These are phyloP conservation scores for Botrytis sinoallii DNA, from an alignment of 2,329 filamentous ascomycete genomes.

Conservation along the genomic window DNA sequence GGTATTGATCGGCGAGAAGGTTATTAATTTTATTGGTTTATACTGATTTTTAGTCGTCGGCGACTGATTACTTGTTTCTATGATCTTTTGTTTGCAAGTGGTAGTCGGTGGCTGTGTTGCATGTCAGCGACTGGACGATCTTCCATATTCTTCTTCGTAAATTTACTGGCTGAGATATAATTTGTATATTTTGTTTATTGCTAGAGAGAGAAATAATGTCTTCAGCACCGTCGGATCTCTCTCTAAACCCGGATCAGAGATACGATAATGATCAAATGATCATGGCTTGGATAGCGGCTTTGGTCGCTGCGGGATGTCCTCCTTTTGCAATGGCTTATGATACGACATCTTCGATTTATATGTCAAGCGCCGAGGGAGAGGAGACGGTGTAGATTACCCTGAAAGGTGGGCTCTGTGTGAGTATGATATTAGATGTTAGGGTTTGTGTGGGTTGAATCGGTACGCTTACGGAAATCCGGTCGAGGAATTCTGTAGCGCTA, in stretches of 20 bases:
- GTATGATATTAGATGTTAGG: not conserved
- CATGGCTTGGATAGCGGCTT: constrained; percentile 8
- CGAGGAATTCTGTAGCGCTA: not conserved
- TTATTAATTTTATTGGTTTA: not conserved
- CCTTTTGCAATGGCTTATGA: not conserved
- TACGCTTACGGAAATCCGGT: not conserved
- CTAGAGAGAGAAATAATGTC: not conserved
- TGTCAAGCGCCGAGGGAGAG: not conserved
- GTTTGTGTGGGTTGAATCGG: not conserved
- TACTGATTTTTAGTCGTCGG: not conserved
- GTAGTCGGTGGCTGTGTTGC: not conserved
- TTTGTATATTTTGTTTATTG: not conserved
- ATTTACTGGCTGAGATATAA: not conserved
- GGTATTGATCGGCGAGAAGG: not conserved
- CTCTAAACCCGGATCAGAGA: constrained; percentile 1
- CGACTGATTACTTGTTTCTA: not conserved
- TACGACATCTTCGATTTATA: not conserved
- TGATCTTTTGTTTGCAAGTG: not conserved
- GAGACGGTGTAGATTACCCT: not conserved
- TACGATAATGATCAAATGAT: constrained; percentile 14
- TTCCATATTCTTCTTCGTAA: not conserved
- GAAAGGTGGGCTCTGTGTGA: not conserved
- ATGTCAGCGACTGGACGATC: not conserved
- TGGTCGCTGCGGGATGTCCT: constrained; percentile 7
- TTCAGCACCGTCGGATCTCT: constrained; percentile 12